These are phyloP conservation scores for Wickerhamiella siamensis DNA, from an alignment of 805 yeast genomes.

Conservation along the genomic window DNA sequence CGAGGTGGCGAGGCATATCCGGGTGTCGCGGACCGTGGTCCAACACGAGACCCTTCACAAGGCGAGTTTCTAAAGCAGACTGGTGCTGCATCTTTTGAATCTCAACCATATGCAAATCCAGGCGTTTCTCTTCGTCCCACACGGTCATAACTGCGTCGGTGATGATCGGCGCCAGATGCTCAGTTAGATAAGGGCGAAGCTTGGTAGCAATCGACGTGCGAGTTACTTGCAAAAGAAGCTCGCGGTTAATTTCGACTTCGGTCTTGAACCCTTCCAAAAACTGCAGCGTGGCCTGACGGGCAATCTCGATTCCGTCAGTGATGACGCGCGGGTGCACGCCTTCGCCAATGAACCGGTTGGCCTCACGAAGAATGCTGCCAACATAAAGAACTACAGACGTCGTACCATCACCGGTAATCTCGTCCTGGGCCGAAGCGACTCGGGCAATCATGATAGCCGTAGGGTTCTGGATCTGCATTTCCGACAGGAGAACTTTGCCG, in stretches of 20 bases:
- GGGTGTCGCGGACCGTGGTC: slow-evolving; percentile 99
- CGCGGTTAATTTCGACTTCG: slow-evolving; percentile 54
- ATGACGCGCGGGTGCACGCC: slow-evolving; percentile 93
- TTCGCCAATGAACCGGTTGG: slow-evolving; percentile 78
- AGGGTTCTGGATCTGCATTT: slow-evolving; percentile 93
- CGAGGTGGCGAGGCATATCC: slow-evolving; percentile 86
- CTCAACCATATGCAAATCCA: slow-evolving; percentile 95
- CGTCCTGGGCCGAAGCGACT: slow-evolving; percentile 98
- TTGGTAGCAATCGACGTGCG: slow-evolving; percentile 80
- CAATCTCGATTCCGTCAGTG: slow-evolving; percentile 88
- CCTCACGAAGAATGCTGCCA: slow-evolving; percentile 88
- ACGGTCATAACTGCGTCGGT: slow-evolving; percentile 90
- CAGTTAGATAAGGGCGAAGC: slow-evolving; percentile 60
- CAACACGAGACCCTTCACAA: slow-evolving; percentile 77
- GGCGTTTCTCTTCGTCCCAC: slow-evolving; percentile 33
- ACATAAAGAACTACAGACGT: slow-evolving; percentile 89
- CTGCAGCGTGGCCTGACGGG: slow-evolving; percentile 59
- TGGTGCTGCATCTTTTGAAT: slow-evolving; percentile 97
- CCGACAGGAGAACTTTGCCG: slow-evolving; percentile 83
- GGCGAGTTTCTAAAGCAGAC: slow-evolving; percentile 65
- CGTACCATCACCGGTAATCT: slow-evolving; percentile 98
- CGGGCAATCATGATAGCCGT: slow-evolving; percentile 82
- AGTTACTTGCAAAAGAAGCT: slow-evolving; percentile 81
- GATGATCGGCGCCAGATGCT: slow-evolving; percentile 80
- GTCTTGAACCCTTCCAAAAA: slow-evolving; percentile 55